Conservation (phyloP, 345 rosid species). For the Eucalyptus coolabah region DNA sequence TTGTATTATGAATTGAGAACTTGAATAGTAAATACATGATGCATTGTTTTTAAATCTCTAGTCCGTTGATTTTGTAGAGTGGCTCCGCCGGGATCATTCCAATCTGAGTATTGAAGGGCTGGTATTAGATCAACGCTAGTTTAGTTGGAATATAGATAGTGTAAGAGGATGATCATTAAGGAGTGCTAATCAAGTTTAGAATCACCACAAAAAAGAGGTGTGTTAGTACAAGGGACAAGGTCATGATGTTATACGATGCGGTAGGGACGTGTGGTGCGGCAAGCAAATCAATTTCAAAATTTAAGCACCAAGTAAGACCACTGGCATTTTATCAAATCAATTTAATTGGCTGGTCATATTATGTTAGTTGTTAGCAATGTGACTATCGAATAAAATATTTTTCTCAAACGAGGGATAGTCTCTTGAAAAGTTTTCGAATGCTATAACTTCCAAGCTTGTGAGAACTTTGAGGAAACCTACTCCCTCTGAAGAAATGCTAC, state of each 20-base stretch:
- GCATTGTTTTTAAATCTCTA: too few species aligned
- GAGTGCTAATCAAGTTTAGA: too few species aligned
- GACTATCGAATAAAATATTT: too few species aligned
- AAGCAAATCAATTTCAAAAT: neutral
- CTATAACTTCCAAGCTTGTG: accelerated
- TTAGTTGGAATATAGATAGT: neutral
- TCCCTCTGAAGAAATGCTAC: too few species aligned
- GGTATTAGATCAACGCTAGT: neutral
- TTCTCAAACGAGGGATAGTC: too few species aligned
- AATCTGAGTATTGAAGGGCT: neutral
- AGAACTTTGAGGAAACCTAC: too few species aligned
- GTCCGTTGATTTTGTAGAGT: too few species aligned
- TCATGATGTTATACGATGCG: accelerated
- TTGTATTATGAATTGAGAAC: too few species aligned
- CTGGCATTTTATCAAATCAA: accelerated
- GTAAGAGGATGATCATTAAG: too few species aligned
- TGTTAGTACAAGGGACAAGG: neutral
- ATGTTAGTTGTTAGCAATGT: accelerated
- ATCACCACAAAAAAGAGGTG: neutral
- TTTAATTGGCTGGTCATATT: accelerated
- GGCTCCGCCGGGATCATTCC: neutral
- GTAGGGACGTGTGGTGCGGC: accelerated
- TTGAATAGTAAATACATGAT: too few species aligned
- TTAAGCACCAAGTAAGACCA: neutral
- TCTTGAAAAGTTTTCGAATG: too few species aligned